phyloP scores from a whole-genome alignment of 2,329 filamentous ascomycete species.

The Thielaviopsis ethacetica region DNA sequence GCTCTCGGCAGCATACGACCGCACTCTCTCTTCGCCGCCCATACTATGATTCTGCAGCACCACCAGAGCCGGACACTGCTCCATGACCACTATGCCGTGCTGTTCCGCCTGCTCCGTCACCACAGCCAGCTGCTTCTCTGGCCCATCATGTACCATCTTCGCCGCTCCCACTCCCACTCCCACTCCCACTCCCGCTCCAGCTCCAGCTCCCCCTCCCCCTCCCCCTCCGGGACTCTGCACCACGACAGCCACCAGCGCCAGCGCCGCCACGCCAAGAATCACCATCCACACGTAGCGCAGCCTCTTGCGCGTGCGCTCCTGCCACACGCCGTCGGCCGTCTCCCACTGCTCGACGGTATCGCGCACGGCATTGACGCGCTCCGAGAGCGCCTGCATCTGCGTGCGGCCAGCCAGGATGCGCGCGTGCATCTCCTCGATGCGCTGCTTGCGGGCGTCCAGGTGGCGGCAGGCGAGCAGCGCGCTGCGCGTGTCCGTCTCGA shows the following conservation, averaged over 20 bases:
- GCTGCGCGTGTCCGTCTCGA: constrained; percentile 41
- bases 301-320: constrained; percentile 48
- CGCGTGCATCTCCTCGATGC: constrained; percentile 43
- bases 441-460: constrained; percentile 48
- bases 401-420: constrained; percentile 44
- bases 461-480: constrained; percentile 45
- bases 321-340: constrained; percentile 47
- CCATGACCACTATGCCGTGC: not conserved
- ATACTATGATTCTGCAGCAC: not conserved
- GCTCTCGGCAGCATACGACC: not conserved
- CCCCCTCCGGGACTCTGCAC: constrained; percentile 4
- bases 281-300: constrained; percentile 48
- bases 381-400: constrained; percentile 41
- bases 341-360: constrained; percentile 52
- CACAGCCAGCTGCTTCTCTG: not conserved
- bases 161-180: not conserved
- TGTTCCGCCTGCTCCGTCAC: not conserved
- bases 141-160: not conserved
- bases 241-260: constrained; percentile 28
- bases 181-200: not conserved
- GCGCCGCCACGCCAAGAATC: constrained; percentile 30
- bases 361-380: constrained; percentile 47
- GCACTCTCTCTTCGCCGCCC: not conserved
- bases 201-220: not conserved
- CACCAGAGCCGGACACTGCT: not conserved